Base-by-base conservation (phyloP, 176 grass and related monocot species). In the Lolium multiflorum region DNA sequence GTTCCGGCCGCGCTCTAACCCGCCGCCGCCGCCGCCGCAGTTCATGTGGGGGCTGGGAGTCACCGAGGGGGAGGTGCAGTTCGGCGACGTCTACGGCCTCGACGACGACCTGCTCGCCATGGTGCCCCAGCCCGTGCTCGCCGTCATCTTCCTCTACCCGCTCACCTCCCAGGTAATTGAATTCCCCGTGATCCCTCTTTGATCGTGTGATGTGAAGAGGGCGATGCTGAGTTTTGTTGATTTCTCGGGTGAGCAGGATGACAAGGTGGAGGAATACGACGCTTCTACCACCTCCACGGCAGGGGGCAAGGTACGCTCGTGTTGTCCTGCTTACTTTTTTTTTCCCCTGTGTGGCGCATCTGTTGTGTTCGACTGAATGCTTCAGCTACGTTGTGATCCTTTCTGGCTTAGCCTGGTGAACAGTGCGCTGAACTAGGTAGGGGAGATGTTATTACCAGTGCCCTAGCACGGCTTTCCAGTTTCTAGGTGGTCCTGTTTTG, bases 91-190 rank as follows among this genome's bases (percentile, higher is more conserved):
- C 44, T 98, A 98, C 71, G 97, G 97, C 54, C 86, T 98, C 79
- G 97, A 96, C 80, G 94, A 98, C 48, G 97, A 96, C 52, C 56
- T 98, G 80, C 84, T 98, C 25, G 90, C 81, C 50, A 94, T 98
- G 94, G 97, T 98, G 41, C 94, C 94, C 35, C 89, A 96, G 80
- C 97, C 97, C 80, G 90, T 98, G 72, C 84, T 98, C 20, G 97
- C 97, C n/a, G 94, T 96, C 74, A 43, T 98, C 89, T 93, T 98
- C 62, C 97, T 98, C 79, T 98, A 94, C 86, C 97, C 97, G 21
- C 90, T 89, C 79, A 83, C 89, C 26, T 86, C 86, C 3, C 7
- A 79, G 81, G 94, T 96, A 80, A 83, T 35, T 35, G 3, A 51
- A 18, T 15, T 37, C 46, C 38, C 71, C 20, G 5, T 28, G 11